These are phyloP conservation scores for Hericium coralloides DNA, from an alignment of 768 basidiomycete genomes.

Conservation along the genomic window DNA sequence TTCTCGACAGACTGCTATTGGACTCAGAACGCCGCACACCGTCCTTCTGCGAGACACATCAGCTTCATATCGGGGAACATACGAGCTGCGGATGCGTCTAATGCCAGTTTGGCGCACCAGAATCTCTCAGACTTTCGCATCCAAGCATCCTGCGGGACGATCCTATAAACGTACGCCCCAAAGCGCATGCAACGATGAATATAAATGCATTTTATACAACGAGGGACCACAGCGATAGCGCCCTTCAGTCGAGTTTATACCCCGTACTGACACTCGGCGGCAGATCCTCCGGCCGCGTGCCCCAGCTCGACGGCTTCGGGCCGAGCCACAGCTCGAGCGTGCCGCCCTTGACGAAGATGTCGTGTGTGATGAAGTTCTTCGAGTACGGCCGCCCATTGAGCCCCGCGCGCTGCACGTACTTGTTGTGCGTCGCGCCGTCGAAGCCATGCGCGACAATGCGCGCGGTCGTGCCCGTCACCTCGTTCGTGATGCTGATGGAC, in stretches of 20 bases:
- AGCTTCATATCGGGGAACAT: no score
- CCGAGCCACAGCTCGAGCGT: not conserved
- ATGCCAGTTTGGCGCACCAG: no score
- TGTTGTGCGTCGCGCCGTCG: not conserved
- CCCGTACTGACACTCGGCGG: not conserved
- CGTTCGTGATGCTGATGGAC: not conserved
- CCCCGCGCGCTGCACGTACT: not conserved
- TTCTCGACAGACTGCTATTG: no score
- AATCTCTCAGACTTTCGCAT: no score
- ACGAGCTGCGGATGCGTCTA: no score
- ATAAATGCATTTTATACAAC: no score
- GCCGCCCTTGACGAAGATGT: not conserved
- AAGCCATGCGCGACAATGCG: not conserved
- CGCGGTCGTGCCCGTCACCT: not conserved
- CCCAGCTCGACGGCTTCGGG: not conserved
- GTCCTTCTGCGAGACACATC: no score
- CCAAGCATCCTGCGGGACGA: no score
- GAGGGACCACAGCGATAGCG: no score
- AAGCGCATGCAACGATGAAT: no score
- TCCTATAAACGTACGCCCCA: no score
- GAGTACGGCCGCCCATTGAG: not conserved
- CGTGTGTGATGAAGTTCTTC: not conserved
- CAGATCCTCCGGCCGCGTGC: not conserved
- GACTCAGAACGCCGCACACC: no score
- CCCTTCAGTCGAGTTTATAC: not conserved